Evolutionary conservation across 2,329 filamentous ascomycete species (phyloP), one percentile per base, ranked within the genome.

Genomic region (Sporothrix schenckii): DNA sequence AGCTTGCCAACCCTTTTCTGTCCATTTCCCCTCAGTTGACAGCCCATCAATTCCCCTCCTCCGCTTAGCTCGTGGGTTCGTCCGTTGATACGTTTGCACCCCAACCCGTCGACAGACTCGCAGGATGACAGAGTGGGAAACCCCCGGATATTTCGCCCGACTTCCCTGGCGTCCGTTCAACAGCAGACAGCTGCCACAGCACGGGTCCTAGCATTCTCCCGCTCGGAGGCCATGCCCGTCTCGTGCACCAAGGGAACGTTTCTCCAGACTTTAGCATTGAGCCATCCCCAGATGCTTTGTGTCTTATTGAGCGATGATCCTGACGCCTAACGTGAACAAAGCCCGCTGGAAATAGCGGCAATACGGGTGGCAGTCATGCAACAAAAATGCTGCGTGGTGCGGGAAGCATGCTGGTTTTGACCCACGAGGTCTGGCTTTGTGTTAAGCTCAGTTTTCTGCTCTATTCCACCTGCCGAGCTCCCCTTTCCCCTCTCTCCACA

Each of bases 1-100:
- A 67, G 61, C 60, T 50, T 41, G 24, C 60, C 44, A 66, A 61
- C 14, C 68, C 68, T 50, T 41, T 65, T 66, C 66, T 39, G 41
- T 53, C 63, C 54, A 16, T 24, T 69, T 72, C 70, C 68, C 70
- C 68, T 69, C 70, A 71, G 61, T 71, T 69, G 60, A 52, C 65
- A 49, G 49, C 47, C 44, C 69, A 49, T 70, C 41, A 52, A 41
- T 47, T n/a, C n/a, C 49, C 53, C 63, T 27, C 21, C n/a, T 58
- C 53, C 24, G 39, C 14, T 24, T 54, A 61, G 47, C 56, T 52
- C 63, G 53, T 60, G 52, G 66, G 52, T 49, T 41, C 53, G 53
- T 68, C 66, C 61, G n/a, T 61, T 24, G 58, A 21, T 41, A 19
- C 34, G 7, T 41, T 60, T 61, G 39, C 58, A 13, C 39, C 39